Evolutionary conservation across 805 yeast genomes (phyloP).

Genomic region (Ogataea trehalophila): DNA sequence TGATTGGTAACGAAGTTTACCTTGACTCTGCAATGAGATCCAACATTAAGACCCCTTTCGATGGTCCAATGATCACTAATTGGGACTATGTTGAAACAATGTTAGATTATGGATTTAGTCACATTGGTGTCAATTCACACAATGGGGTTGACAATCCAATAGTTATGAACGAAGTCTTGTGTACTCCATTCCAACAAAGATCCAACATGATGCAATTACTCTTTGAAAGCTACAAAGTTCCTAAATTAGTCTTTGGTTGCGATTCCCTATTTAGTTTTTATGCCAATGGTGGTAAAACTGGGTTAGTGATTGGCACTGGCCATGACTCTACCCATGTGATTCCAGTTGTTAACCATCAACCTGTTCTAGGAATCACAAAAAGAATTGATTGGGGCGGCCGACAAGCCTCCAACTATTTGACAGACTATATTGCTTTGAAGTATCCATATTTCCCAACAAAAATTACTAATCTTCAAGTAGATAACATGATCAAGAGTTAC

Average conservation of each 20-base stretch:
- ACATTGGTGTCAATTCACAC: constrained; percentile 57
- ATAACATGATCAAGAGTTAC: constrained; percentile 63
- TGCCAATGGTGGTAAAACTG: constrained; percentile 53
- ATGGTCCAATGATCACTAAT: constrained; percentile 79
- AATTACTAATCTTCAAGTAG: constrained; percentile 57
- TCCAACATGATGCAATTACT: constrained; percentile 71
- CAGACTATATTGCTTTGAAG: constrained; percentile 63
- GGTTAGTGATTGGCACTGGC: constrained; percentile 80
- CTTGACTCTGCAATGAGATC: constrained; percentile 66
- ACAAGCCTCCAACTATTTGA: constrained; percentile 60
- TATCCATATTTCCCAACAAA: constrained; percentile 90
- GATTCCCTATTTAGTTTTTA: constrained; percentile 78
- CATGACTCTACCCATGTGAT: constrained; percentile 77
- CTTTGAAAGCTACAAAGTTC: constrained; percentile 77
- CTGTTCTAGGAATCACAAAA: constrained; percentile 61
- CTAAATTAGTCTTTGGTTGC: constrained; percentile 73
- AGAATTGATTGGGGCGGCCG: constrained; percentile 92
- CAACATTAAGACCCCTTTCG: constrained; percentile 75
- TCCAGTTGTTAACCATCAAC: constrained; percentile 73
- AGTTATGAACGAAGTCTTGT: constrained; percentile 73
- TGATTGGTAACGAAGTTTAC: constrained; percentile 79
- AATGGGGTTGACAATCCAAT: constrained; percentile 71
- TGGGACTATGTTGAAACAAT: constrained; percentile 89
- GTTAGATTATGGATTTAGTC: constrained; percentile 78
- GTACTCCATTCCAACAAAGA: constrained; percentile 66